A percentile compares a stretch with the other conserved stretches of the same genome.
Evolutionary conservation across 306 rosid genomes (phyloP).

Genomic region (Delonix regia): DNA sequence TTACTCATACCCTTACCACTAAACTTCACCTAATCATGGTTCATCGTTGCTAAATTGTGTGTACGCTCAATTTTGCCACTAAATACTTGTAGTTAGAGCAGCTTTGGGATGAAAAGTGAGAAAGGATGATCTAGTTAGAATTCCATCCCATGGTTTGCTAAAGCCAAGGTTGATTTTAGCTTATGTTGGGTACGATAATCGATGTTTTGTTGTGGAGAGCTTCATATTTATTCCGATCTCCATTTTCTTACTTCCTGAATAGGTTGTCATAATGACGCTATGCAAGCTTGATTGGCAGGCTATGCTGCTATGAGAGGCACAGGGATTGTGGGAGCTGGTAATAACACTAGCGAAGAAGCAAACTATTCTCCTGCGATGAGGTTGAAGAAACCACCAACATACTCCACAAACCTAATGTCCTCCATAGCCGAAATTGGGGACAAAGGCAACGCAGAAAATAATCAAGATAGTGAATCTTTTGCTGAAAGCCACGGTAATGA

Average conservation of each 20-base stretch:
- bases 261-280: constrained; percentile 39
- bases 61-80: background rate
- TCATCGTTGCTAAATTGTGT: background rate
- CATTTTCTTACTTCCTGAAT: constrained; percentile 29
- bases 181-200: constrained; percentile 14
- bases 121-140: background rate
- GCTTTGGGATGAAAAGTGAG: background rate
- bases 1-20: too few species aligned
- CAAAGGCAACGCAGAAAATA: constrained; percentile 37
- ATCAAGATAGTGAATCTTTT: constrained; percentile 54
- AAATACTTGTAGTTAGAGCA: background rate
- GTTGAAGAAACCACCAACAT: constrained; percentile 53
- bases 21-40: too few species aligned
- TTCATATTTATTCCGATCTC: constrained; percentile 21
- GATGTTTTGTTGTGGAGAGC: constrained; percentile 23
- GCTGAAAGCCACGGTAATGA: constrained; percentile 52
- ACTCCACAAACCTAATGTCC: constrained; percentile 57
- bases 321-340: constrained; percentile 52
- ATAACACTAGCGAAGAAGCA: constrained; percentile 53
- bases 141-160: background rate
- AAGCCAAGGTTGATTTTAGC: constrained; percentile 24
- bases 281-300: constrained; percentile 62
- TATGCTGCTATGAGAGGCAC: constrained; percentile 65
- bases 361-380: constrained; percentile 55
- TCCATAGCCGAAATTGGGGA: constrained; percentile 63